phyloP scores from a whole-genome alignment of 805 yeast genomes.

The Wickerhamomyces strasburgensis region DNA sequence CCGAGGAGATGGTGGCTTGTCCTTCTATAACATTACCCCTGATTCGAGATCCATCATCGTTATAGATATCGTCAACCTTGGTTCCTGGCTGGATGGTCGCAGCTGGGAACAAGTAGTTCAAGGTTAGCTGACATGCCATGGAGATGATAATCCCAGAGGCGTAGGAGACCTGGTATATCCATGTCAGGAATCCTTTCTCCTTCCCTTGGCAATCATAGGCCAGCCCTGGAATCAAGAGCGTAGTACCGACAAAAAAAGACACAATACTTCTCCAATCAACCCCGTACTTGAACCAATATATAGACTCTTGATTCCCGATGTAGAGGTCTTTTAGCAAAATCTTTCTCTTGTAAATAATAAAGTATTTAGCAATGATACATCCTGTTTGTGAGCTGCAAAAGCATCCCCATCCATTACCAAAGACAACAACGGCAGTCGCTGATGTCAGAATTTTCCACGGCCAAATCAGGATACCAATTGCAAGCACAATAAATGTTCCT shows the following conservation, averaged over 20 bases:
- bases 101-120: constrained; percentile 16
- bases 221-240: constrained; percentile 24
- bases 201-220: constrained; percentile 10
- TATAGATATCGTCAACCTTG: constrained; percentile 17
- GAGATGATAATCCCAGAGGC: constrained; percentile 17
- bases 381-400: constrained; percentile 21
- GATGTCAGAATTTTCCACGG: constrained; percentile 32
- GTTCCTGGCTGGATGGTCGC: constrained; percentile 9
- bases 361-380: constrained; percentile 14
- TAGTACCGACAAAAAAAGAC: constrained; percentile 19
- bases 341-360: constrained; percentile 17
- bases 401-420: constrained; percentile 23
- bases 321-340: constrained; percentile 18
- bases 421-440: constrained; percentile 19
- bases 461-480: constrained; percentile 30
- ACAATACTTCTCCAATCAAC: constrained; percentile 26
- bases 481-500: constrained; percentile 30
- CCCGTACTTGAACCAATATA: constrained; percentile 21
- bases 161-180: constrained; percentile 18
- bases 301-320: constrained; percentile 9
- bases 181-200: constrained; percentile 15
- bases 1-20: too few species aligned
- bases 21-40: too few species aligned
- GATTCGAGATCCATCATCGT: constrained; percentile 14
- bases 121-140: not conserved